Conservation (phyloP, 371 early-diverging fungal species). For the Batkoa obscura region DNA sequence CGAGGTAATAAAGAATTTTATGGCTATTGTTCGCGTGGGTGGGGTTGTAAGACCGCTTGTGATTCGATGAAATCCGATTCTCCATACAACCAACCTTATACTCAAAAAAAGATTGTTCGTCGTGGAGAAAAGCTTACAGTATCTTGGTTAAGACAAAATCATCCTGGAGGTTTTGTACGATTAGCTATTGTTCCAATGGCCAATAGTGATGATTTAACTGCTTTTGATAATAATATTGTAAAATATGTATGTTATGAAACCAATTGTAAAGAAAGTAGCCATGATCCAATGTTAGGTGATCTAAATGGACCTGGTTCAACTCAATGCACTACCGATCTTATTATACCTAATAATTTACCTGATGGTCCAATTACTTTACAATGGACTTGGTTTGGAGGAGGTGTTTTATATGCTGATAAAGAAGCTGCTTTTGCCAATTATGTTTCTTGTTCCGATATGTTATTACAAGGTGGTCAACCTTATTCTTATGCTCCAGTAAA, state of each 20-base stretch:
- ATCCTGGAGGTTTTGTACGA: conserved; percentile 39
- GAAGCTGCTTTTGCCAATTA: conserved; percentile 33
- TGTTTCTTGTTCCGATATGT: conserved; percentile 27
- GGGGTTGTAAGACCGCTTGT: background rate
- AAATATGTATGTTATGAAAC: conserved; percentile 35
- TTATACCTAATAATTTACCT: conserved; percentile 22
- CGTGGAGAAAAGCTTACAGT: conserved; percentile 25
- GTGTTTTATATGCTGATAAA: conserved; percentile 18
- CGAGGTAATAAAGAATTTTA: background rate
- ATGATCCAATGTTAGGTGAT: conserved; percentile 7
- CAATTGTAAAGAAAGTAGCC: conserved; percentile 17
- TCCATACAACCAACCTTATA: background rate
- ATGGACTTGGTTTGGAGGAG: conserved; percentile 32
- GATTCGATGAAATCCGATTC: background rate
- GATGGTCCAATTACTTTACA: conserved; percentile 32
- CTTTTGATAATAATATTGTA: conserved; percentile 23
- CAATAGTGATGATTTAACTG: conserved; percentile 22
- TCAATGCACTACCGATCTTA: conserved; percentile 22
- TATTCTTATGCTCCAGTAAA: conserved; percentile 17
- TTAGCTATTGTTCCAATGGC: conserved; percentile 28
- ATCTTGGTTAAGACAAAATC: conserved; percentile 30
- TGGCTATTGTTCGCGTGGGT: conserved; percentile 3
- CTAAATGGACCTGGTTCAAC: conserved; percentile 19
- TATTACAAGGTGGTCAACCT: conserved; percentile 25
- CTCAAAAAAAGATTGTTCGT: background rate